Evolutionary conservation across 495 filamentous ascomycete species (phyloP), one percentile per base, ranked within the genome.

Genomic region (Evernia prunastri): DNA sequence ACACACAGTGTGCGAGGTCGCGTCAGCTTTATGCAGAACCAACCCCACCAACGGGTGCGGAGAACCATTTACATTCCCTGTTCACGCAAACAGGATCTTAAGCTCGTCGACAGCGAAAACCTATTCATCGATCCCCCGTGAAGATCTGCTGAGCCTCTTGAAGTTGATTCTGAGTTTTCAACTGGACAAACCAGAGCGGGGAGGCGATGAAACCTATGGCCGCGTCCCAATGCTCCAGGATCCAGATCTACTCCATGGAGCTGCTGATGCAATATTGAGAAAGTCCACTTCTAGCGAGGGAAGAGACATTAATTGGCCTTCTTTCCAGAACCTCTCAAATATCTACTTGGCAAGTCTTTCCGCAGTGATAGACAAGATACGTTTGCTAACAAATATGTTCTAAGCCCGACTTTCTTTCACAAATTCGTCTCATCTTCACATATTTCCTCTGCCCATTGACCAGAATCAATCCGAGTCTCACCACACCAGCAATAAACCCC

Each of bases 241-340:
- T 20, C 2, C 17, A 20, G 51, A 33, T 3, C 20, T 23, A 20
- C 51, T 54, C 18, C 29, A 54, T 23, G 51, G 51, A 31, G 27
- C 51, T 54, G 51, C 51, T 6, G 17, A 20, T 54, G 51, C 51
- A 54, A 20, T 54, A 54, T 17, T 54, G 15, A 54, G 29, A 54
- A 6, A 7, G 2, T 20, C n/a, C 15, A 35, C 27, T 20, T 10
- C 27, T 0, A 54, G 7, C 15, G 29, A 33, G 51, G n/a, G 18
- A 20, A 11, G 5, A 0, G 29, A 33, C 20, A 20, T 54, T 0
- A 10, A 54, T 3, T 54, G 51, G 51, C 51, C 33, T 1, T 0
- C 2, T 18, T 54, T 54, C 29, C 2, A 54, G 27, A 20, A 17
- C 15, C 15, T 33, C 15, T 20, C 33, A 29, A 33, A 7, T 54